Evolutionary conservation across 768 basidiomycete species (phyloP).

Genomic region (Lentinula sp.): DNA sequence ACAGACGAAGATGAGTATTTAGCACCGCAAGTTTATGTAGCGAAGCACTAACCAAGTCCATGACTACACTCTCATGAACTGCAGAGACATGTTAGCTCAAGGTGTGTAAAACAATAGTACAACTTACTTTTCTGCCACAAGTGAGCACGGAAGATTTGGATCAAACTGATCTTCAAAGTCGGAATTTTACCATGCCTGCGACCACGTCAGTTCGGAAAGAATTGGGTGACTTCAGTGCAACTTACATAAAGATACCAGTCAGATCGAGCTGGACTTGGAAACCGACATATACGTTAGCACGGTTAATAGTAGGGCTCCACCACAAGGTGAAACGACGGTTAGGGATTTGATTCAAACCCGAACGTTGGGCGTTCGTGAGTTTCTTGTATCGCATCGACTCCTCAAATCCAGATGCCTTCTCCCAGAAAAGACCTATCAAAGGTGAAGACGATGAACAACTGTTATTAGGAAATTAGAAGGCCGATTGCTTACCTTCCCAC

Average conservation of each 20-base stretch:
- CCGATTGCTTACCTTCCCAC: constrained; percentile 69
- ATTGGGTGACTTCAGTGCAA: neutral
- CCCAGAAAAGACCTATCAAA: constrained; percentile 81
- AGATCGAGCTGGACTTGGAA: constrained; percentile 99
- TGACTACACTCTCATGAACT: constrained; percentile 90
- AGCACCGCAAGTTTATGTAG: neutral
- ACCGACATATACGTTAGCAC: constrained; percentile 99
- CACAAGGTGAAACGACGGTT: constrained; percentile 99
- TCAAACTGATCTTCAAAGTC: constrained; percentile 96
- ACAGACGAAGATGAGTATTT: neutral
- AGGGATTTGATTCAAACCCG: constrained; percentile 95
- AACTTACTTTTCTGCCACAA: constrained; percentile 98
- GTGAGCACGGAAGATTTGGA: constrained; percentile 99
- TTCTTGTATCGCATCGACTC: constrained; percentile 96
- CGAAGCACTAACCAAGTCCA: constrained; percentile 61
- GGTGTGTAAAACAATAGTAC: constrained; percentile 15
- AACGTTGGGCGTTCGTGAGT: constrained; percentile 96
- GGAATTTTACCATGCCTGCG: constrained; percentile 95
- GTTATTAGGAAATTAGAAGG: neutral
- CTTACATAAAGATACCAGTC: constrained; percentile 90
- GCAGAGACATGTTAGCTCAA: constrained; percentile 6
- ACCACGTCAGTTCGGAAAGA: neutral
- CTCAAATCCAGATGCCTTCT: constrained; percentile 96
- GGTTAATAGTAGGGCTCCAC: constrained; percentile 99
- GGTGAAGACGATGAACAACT: constrained; percentile 3